A percentile compares a stretch with the other conserved stretches of the same genome.
Conservation (phyloP, 108 stramenopile genomes). For the Cyclotella distinguenda region DNA sequence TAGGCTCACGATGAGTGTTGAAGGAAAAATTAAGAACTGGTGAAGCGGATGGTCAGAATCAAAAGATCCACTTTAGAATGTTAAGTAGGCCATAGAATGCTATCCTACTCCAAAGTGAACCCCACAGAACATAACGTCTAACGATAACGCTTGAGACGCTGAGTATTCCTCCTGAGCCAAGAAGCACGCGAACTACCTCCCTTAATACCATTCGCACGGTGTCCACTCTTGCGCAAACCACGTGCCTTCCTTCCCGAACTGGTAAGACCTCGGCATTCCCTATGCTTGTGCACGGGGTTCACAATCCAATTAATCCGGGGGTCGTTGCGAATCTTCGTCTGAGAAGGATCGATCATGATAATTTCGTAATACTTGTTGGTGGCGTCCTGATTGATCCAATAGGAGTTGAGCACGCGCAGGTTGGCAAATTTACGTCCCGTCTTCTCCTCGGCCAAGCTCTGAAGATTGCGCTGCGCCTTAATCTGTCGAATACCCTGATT, state of each 20-base stretch:
- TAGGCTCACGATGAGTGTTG: no score
- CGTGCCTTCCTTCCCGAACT: conserved; percentile 96
- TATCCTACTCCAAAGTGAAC: background rate
- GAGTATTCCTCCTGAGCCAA: conserved; percentile 96
- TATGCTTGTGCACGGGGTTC: conserved; percentile 99
- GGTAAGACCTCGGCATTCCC: conserved; percentile 99
- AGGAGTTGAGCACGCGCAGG: conserved; percentile 99
- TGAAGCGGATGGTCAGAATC: no score
- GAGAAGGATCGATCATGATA: conserved; percentile 97
- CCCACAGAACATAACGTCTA: conserved; percentile 31
- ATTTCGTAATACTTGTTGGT: conserved; percentile 99
- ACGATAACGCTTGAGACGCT: conserved; percentile 98
- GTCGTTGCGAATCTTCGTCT: conserved; percentile 97
- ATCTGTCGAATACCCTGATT: conserved; percentile 99
- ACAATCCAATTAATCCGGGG: conserved; percentile 99
- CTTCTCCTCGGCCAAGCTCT: conserved; percentile 98
- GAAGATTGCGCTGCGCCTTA: conserved; percentile 98
- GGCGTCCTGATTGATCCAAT: conserved; percentile 99
- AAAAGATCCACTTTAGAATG: no score
- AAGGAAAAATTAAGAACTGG: no score
- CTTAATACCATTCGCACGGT: conserved; percentile 97
- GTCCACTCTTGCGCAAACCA: conserved; percentile 98
- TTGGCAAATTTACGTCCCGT: conserved; percentile 94
- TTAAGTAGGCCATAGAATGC: no score
- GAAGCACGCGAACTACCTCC: conserved; percentile 93